These are phyloP conservation scores for Pseudogymnoascus sp. DNA, from an alignment of 2,329 filamentous ascomycete genomes.

Conservation along the genomic window DNA sequence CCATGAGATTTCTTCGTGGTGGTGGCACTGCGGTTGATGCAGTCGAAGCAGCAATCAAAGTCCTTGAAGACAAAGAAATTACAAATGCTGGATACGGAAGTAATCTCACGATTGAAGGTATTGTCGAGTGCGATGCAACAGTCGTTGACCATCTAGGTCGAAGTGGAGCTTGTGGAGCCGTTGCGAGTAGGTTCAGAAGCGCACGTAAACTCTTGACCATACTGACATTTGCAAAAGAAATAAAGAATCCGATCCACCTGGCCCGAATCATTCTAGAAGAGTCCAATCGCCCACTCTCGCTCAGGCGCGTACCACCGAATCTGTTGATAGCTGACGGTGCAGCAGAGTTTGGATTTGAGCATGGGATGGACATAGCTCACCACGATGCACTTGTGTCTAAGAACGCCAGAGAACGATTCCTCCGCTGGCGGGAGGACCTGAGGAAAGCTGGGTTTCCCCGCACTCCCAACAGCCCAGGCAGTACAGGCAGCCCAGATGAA, in stretches of 20 bases:
- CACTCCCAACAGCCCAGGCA: constrained; percentile 21
- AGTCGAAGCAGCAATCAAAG: constrained; percentile 77
- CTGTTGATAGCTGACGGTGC: constrained; percentile 82
- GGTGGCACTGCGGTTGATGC: constrained; percentile 80
- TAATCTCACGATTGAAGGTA: constrained; percentile 82
- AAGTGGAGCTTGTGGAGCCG: constrained; percentile 88
- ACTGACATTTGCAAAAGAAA: constrained; percentile 45
- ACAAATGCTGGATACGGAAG: constrained; percentile 96
- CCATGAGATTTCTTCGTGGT: constrained; percentile 69
- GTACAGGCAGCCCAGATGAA: constrained; percentile 19
- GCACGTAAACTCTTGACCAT: constrained; percentile 14
- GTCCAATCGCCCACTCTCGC: constrained; percentile 66
- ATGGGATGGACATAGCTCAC: constrained; percentile 64
- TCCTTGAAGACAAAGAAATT: constrained; percentile 88
- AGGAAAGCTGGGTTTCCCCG: constrained; percentile 46
- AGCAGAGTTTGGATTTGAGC: constrained; percentile 72
- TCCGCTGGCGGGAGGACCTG: constrained; percentile 70
- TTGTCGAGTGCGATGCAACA: constrained; percentile 90
- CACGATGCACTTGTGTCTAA: constrained; percentile 73
- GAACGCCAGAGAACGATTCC: constrained; percentile 68
- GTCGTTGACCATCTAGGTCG: constrained; percentile 85
- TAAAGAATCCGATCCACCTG: constrained; percentile 86
- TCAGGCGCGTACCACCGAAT: constrained; percentile 86
- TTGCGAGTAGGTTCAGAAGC: constrained; percentile 59
- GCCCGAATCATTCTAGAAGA: constrained; percentile 75